These are phyloP conservation scores for Trametes coccinea DNA, from an alignment of 768 basidiomycete species.

Conservation along the genomic window DNA sequence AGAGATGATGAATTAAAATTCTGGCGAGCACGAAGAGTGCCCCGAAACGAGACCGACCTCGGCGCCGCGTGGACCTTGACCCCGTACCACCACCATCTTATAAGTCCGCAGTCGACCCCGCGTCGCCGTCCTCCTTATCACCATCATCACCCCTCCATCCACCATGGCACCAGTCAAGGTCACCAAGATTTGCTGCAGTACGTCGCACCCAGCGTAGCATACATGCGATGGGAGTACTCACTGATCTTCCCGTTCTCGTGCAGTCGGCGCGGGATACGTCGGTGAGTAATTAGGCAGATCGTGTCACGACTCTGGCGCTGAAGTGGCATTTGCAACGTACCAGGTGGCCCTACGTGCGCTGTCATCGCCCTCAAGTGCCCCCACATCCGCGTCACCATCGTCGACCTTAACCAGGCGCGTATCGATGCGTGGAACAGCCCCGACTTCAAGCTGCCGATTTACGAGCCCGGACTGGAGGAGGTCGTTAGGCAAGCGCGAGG, in stretches of 20 bases:
- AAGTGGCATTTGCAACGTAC: background rate
- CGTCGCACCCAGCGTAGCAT: slow-evolving; percentile 36
- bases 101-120: slow-evolving; percentile 7
- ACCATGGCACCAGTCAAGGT: slow-evolving; percentile 61
- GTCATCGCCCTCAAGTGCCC: slow-evolving; percentile 94
- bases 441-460: slow-evolving; percentile 87
- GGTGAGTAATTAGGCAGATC: slow-evolving; percentile 49
- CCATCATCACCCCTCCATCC: slow-evolving; percentile 20
- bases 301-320: background rate
- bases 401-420: slow-evolving; percentile 93
- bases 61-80: slow-evolving; percentile 6
- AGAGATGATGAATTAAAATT: slow-evolving; percentile 6
- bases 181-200: slow-evolving; percentile 87
- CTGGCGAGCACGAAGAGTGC: slow-evolving; percentile 3
- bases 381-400: slow-evolving; percentile 92
- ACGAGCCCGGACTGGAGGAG: slow-evolving; percentile 93
- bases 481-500: slow-evolving; percentile 88
- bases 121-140: slow-evolving; percentile 12
- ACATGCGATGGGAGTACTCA: slow-evolving; percentile 22
- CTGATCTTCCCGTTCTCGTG: slow-evolving; percentile 1
- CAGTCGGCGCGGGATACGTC: slow-evolving; percentile 92
- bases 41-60: slow-evolving; percentile 10
- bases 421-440: slow-evolving; percentile 96
- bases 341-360: slow-evolving; percentile 93
- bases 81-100: slow-evolving; percentile 17